Evolutionary conservation across 208 protist species (phyloP), one percentile per base, ranked within the genome.

Genomic region (Naegleria gruberi): DNA sequence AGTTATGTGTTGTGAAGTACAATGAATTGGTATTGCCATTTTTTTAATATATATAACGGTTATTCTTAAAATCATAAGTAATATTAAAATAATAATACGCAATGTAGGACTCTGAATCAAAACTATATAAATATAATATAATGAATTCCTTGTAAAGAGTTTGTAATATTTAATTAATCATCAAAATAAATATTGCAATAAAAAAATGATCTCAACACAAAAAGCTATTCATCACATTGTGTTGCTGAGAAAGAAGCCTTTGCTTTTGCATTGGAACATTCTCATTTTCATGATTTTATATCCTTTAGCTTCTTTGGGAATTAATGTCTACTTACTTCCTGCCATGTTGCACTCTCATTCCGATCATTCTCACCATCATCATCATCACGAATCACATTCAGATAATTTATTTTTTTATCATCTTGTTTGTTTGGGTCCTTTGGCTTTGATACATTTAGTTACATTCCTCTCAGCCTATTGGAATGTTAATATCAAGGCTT

Each of bases 131-230:
- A n/a, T n/a, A n/a, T n/a, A n/a, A n/a, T n/a, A n/a, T n/a, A n/a
- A n/a, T n/a, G n/a, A n/a, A n/a, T n/a, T n/a, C n/a, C n/a, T n/a
- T n/a, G n/a, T n/a, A n/a, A n/a, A n/a, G n/a, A n/a, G n/a, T n/a
- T n/a, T n/a, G n/a, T n/a, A n/a, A n/a, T n/a, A n/a, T n/a, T n/a
- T n/a, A n/a, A n/a, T n/a, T n/a, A n/a, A n/a, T n/a, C n/a, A n/a
- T n/a, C n/a, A n/a, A n/a, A n/a, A n/a, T n/a, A 51, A 51, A 51
- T 51, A 17, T 17, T 51, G 4, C 12, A 74, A 82, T 42, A 44
- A 83, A 83, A 83, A 83, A 44, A 83, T 83, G 77, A 83, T 83
- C 44, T n/a, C 12, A 55, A 8, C 12, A 42, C 42, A 41, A 89
- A 89, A 89, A 43, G 15, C 40, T 4, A 44, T 83, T 19, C 23